A percentile compares a stretch with the other conserved stretches of the same genome.
These are phyloP conservation scores for Fusarium paranaense DNA, from an alignment of 2,329 filamentous ascomycete genomes.

Conservation along the genomic window DNA sequence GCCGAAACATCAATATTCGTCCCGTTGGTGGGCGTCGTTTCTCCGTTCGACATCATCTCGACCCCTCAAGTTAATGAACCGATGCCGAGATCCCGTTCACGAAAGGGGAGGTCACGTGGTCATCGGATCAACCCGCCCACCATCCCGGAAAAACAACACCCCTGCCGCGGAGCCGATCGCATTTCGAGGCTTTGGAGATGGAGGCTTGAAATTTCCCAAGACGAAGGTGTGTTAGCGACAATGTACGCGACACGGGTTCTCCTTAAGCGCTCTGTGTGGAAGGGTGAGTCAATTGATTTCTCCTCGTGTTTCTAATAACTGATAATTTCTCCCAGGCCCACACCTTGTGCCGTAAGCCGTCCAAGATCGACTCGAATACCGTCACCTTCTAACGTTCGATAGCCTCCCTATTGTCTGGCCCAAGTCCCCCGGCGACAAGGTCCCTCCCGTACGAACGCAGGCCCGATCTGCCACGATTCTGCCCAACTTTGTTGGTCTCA, in stretches of 20 bases:
- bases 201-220: conserved; percentile 35
- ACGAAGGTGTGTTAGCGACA: conserved; percentile 46
- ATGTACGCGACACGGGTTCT: conserved; percentile 79
- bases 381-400: conserved; percentile 43
- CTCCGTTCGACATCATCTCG: conserved; percentile 16
- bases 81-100: conserved; percentile 20
- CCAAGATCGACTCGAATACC: conserved; percentile 8
- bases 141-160: conserved; percentile 29
- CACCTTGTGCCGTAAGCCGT: conserved; percentile 65
- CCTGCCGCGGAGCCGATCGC: conserved; percentile 13
- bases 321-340: conserved; percentile 54
- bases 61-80: conserved; percentile 19
- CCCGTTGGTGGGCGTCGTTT: conserved; percentile 35
- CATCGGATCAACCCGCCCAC: conserved; percentile 22
- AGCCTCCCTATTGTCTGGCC: conserved; percentile 74
- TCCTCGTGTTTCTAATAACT: conserved; percentile 15
- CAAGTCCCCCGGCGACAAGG: conserved; percentile 69
- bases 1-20: conserved; percentile 23
- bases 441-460: conserved; percentile 84
- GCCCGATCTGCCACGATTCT: conserved; percentile 90
- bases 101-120: conserved; percentile 19
- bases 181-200: conserved; percentile 34
- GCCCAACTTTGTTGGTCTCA: conserved; percentile 90
- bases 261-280: conserved; percentile 85
- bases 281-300: conserved; percentile 67